Conservation (phyloP, 768 basidiomycete species). For the Hypsizygus marmoreus region DNA sequence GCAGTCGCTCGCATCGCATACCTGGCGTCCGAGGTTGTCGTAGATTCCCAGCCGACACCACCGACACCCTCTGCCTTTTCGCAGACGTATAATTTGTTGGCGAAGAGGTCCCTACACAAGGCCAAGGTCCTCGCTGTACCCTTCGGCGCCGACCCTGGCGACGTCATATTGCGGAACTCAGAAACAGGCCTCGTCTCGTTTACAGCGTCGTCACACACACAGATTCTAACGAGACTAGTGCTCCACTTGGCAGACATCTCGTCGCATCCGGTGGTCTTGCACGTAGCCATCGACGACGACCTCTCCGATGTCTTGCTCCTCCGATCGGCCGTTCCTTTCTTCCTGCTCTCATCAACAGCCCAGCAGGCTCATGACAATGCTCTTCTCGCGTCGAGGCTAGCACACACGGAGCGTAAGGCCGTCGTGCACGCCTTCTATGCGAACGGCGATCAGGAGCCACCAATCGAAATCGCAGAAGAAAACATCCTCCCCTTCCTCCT, state of each 20-base stretch:
- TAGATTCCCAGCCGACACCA: constrained; percentile 54
- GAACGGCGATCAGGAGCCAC: constrained; percentile 34
- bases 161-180: constrained; percentile 53
- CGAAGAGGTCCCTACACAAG: constrained; percentile 34
- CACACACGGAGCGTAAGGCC: constrained; percentile 65
- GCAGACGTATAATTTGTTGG: constrained; percentile 37
- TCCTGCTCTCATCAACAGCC: constrained; percentile 73
- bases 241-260: constrained; percentile 72
- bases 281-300: constrained; percentile 65
- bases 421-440: constrained; percentile 87
- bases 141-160: constrained; percentile 64
- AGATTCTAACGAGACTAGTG: constrained; percentile 60
- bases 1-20: constrained; percentile 72
- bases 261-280: constrained; percentile 64
- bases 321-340: constrained; percentile 77
- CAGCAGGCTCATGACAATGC: constrained; percentile 92
- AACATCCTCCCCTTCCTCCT: constrained; percentile 63
- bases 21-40: constrained; percentile 64
- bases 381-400: constrained; percentile 80
- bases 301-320: constrained; percentile 77
- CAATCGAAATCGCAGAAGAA: constrained; percentile 59
- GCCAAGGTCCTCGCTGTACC: constrained; percentile 54
- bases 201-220: constrained; percentile 53
- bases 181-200: constrained; percentile 56
- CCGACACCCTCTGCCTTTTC: constrained; percentile 45